A percentile compares a stretch with the other conserved stretches of the same genome.
These are phyloP conservation scores for Sphaerulina populicola DNA, from an alignment of 2,329 filamentous ascomycete genomes.

Conservation along the genomic window DNA sequence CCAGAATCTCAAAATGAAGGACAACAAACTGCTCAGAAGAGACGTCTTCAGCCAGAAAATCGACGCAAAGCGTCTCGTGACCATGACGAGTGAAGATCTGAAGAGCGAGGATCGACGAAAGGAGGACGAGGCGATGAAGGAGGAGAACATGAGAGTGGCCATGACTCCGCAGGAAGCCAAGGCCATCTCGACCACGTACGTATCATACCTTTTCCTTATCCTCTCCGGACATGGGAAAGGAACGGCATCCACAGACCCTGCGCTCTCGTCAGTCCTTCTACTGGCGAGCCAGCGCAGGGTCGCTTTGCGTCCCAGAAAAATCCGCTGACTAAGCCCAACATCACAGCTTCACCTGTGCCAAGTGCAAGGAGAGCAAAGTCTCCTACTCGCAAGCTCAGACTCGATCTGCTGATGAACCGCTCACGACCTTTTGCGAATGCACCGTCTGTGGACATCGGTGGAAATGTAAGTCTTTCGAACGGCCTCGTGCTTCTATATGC, in stretches of 20 bases:
- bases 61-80: conserved; percentile 62
- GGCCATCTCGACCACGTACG: conserved; percentile 52
- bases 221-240: not conserved
- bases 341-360: conserved; percentile 72
- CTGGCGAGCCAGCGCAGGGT: conserved; percentile 23
- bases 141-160: conserved; percentile 94
- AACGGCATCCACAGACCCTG: conserved; percentile 10
- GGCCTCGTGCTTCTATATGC: not conserved
- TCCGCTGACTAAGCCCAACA: conserved; percentile 32
- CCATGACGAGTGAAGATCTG: conserved; percentile 83
- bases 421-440: conserved; percentile 51
- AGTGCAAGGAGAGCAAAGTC: conserved; percentile 88
- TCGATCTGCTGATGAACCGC: conserved; percentile 84
- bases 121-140: conserved; percentile 66
- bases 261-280: conserved; percentile 7
- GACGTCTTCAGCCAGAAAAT: conserved; percentile 71
- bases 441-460: conserved; percentile 45
- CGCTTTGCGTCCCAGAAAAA: conserved; percentile 26
- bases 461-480: conserved; percentile 35
- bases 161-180: conserved; percentile 90
- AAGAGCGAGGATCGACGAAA: conserved; percentile 75
- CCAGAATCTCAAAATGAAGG: conserved; percentile 89
- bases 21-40: conserved; percentile 67
- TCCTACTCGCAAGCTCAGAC: conserved; percentile 96
- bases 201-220: conserved; percentile 2